Evolutionary conservation across 2,329 filamentous ascomycete genomes (phyloP), one percentile per base, ranked within the genome.

Genomic region (Aspergillus sp.): DNA sequence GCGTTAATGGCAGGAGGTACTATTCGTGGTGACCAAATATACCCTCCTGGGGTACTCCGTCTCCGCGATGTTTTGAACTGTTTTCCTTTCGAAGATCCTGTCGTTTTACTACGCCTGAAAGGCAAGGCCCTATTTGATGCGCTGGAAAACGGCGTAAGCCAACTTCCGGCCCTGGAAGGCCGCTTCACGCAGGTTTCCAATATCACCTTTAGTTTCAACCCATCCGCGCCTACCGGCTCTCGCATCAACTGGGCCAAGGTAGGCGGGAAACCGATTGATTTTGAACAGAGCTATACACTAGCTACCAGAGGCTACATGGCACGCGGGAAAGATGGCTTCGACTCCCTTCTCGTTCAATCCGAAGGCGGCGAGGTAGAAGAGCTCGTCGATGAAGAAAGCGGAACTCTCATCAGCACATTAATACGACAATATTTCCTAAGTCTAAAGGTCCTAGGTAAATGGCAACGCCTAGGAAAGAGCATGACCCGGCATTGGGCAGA

Each of bases 351-450:
- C n/a, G 85, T 91, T 33, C 77, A 89, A 64, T 84, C 87, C 3
- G 88, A 91, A 72, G 92, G 92, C 25, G 91, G 91, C 15, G 77
- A 83, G 3, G 89, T 88, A 1, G 87, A 91, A 64, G 90, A 93
- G 69, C 77, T 96, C 15, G 87, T 96, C 5, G 87, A 86, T 31
- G 91, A 96, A 68, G 92, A 97, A 70, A 93, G 90, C 64, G 93
- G 92, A 3, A 87, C 96, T 15, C 81, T 96, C 56, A 90, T 96
- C 66, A 92, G 89, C 49, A 90, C 90, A 69, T 87, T 97, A 72
- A 81, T 97, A 19, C 86, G 92, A 12, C 92, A 96, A 71, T 96
- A 96, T 74, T 96, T 96, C 75, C 89, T 96, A 83, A 90, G 87
- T 6, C 81, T 96, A 44, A 90, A 90, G 56, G 88, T 93, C 1